Conservation (phyloP, 1,284 basidiomycete genomes). For the Rhodotorula sp. region DNA sequence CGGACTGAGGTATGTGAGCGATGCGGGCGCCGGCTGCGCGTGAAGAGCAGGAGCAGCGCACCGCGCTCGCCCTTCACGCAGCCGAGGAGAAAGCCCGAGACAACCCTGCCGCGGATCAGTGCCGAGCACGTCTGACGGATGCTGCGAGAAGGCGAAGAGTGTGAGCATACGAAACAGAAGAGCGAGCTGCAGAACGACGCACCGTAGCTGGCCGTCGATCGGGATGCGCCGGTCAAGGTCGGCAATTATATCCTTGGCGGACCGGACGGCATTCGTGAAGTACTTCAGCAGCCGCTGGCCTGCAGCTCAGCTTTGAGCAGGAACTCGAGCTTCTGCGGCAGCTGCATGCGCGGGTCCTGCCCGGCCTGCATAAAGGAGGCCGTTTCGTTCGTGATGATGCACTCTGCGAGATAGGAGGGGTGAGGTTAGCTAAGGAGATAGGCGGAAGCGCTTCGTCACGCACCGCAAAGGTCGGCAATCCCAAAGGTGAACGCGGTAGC, state of each 20-base stretch:
- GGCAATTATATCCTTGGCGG: neutral
- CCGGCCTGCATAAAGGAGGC: neutral
- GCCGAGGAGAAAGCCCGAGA: neutral
- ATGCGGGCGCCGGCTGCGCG: too few relatives aligned
- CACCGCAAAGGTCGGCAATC: too few relatives aligned
- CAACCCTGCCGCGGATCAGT: neutral
- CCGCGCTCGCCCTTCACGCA: neutral
- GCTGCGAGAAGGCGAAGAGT: neutral
- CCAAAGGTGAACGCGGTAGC: neutral
- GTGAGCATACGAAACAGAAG: neutral
- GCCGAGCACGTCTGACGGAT: neutral
- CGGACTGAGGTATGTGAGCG: too few relatives aligned
- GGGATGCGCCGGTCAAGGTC: slow-evolving; percentile 3
- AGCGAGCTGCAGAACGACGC: neutral
- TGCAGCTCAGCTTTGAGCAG: neutral
- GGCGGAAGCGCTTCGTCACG: too few relatives aligned
- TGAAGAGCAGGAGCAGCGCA: too few relatives aligned
- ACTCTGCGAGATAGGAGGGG: neutral
- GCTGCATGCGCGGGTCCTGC: neutral
- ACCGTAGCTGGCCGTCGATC: neutral
- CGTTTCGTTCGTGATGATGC: neutral
- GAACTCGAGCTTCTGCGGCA: neutral
- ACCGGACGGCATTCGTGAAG: neutral
- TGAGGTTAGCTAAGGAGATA: too few relatives aligned
- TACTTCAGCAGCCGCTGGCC: neutral